Percentiles rank a stretch among this genome's conserved stretches.
phyloP scores from a whole-genome alignment of 129 eudicot species.

The Centrapalus pauciflorus region DNA sequence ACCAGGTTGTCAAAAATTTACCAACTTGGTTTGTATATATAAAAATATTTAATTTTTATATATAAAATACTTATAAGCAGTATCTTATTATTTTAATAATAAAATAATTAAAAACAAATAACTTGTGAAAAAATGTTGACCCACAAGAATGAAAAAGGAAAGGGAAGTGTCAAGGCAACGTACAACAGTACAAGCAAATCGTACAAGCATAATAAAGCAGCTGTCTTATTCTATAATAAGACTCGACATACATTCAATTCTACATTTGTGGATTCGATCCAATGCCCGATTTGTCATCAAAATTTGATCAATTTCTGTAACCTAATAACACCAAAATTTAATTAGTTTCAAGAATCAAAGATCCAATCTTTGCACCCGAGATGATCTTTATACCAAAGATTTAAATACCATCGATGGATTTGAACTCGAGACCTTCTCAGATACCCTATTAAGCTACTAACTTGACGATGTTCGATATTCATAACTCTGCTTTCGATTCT shows the following conservation, averaged over 20 bases:
- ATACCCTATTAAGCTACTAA: background rate
- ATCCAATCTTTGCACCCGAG: background rate
- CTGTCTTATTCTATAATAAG: slow-evolving; percentile 23
- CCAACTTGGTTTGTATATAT: too few species aligned
- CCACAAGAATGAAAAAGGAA: background rate
- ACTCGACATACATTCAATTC: slow-evolving; percentile 8
- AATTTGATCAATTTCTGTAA: slow-evolving; percentile 14
- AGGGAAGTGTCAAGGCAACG: slow-evolving; percentile 10
- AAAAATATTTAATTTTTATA: too few species aligned
- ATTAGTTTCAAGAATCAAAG: slow-evolving; percentile 2
- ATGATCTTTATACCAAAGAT: too few species aligned
- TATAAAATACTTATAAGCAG: too few species aligned
- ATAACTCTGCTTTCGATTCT: slow-evolving; percentile 63
- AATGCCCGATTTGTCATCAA: slow-evolving; percentile 22
- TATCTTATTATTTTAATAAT: too few species aligned
- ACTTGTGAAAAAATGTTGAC: background rate
- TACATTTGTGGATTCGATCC: slow-evolving; percentile 27
- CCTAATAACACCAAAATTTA: slow-evolving; percentile 12
- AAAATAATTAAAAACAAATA: too few species aligned
- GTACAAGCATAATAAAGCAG: slow-evolving; percentile 20
- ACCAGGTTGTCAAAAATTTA: too few species aligned
- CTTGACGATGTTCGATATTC: slow-evolving; percentile 4
- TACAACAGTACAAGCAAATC: slow-evolving; percentile 21
- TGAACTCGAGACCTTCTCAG: background rate
- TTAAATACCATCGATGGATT: too few species aligned